Evolutionary conservation across 2,329 filamentous ascomycete species (phyloP).

Genomic region (Tolypocladium inflatum): DNA sequence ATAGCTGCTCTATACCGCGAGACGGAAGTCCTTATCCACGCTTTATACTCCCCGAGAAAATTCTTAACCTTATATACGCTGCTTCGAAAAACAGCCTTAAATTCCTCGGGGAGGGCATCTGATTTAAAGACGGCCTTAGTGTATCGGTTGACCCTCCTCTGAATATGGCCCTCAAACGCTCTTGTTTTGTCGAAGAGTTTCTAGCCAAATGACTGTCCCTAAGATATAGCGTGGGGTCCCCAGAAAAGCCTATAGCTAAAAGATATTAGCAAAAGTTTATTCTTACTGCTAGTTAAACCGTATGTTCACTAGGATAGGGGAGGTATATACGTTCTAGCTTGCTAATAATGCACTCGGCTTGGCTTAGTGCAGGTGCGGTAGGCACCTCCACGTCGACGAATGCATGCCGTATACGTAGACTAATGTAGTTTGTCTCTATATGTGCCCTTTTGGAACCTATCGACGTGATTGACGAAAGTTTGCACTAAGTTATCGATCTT

Average conservation of each 20-base stretch:
- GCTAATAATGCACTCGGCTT: neutral
- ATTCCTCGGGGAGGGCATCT: neutral
- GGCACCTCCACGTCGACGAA: neutral
- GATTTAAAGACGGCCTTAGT: neutral
- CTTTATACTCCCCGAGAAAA: neutral
- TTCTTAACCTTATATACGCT: neutral
- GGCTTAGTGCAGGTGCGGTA: neutral
- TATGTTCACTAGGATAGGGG: too few species aligned
- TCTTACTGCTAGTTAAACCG: too few species aligned
- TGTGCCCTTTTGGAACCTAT: neutral
- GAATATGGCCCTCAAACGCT: neutral
- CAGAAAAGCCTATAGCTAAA: neutral
- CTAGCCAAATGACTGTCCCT: neutral
- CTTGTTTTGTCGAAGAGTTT: neutral
- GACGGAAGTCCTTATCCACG: neutral
- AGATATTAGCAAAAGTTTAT: too few species aligned
- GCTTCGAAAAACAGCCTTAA: neutral
- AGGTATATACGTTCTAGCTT: neutral
- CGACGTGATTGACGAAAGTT: neutral
- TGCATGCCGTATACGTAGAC: slow-evolving; percentile 5
- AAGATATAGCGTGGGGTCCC: neutral
- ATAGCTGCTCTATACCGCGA: neutral
- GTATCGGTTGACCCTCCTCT: neutral
- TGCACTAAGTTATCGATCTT: neutral
- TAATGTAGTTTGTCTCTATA: neutral